Base-by-base conservation (phyloP, 139 green algal species). In the Eudorina sp. region DNA sequence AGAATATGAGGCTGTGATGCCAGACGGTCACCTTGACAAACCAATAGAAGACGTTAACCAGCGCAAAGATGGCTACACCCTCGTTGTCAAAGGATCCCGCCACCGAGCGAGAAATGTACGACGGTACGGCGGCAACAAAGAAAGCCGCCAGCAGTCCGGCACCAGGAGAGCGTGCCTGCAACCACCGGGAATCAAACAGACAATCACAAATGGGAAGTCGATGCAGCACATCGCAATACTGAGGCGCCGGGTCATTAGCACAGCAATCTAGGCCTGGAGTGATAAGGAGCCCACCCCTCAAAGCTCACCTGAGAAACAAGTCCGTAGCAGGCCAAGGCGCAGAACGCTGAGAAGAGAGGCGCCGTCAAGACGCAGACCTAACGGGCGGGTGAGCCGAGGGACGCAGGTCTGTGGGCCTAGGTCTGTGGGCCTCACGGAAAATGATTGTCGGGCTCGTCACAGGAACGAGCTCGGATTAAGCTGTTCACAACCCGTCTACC, bases 361-460 rank as follows among this genome's bases (percentile, higher is more conserved):
- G 96, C 97, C 27, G 96, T 99, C 88, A 99, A 98, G 31, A 99
- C 97, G 88, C 97, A 99, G 25, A 99, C 96, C 95, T 98, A 92
- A 41, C 13, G 73, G 19, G n/a, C n/a, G n/a, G n/a, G n/a, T n/a
- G n/a, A n/a, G n/a, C n/a, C n/a, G n/a, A n/a, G n/a, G n/a, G n/a
- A n/a, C n/a, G n/a, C n/a, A n/a, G n/a, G n/a, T n/a, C n/a, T n/a
- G n/a, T n/a, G n/a, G n/a, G n/a, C n/a, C n/a, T n/a, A n/a, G n/a
- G n/a, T n/a, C n/a, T n/a, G n/a, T n/a, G n/a, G n/a, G n/a, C n/a
- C n/a, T n/a, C n/a, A n/a, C n/a, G n/a, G n/a, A n/a, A n/a, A n/a
- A n/a, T n/a, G n/a, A n/a, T n/a, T n/a, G n/a, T n/a, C n/a, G n/a
- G n/a, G n/a, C n/a, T n/a, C n/a, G n/a, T n/a, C n/a, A n/a, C n/a